Evolutionary conservation across 805 yeast genomes (phyloP), one percentile per base, ranked within the genome.

Genomic region (Saturnispora besseyi): DNA sequence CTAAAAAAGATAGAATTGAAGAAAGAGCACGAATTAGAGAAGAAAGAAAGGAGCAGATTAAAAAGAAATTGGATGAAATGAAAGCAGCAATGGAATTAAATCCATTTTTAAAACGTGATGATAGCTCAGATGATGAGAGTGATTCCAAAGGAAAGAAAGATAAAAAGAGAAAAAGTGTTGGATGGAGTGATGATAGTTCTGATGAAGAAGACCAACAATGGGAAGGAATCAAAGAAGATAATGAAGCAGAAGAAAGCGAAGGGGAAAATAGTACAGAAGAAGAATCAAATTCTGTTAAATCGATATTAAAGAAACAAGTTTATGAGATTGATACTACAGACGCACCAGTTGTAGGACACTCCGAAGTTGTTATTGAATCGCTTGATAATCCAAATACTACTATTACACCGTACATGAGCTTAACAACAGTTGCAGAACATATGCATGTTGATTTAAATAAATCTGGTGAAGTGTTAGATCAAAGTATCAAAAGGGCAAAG

Each of bases 401-500:
- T 5, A n/a, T 13, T 3, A 29, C 46, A 12, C 43, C 22, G 1
- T 11, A 30, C 7, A 55, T 71, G 15, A 74, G 70, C 41, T 48
- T 66, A 6, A 26, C 51, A 49, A 67, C 68, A 6, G 53, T 73
- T 24, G 83, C 95, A 7, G 76, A 78, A 46, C 69, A 78, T 38
- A 85, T 86, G 60, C 76, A 76, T 60, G 97, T 91, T 26, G 80
- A 87, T 58, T 68, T 90, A 56, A 72, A 73, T 13, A 76, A 78
- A 59, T 76, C 91, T 6, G 78, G 83, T 46, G 78, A 81, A 54
- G 79, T 91, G 1, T 69, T 91, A 51, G 81, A 84, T 41, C 76
- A 80, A 53, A 82, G 95, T 46, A 80, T 91, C 45, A 74, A 78
- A 46, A 74, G 87, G 60, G 97, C 97, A 2, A 79, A 83, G 58